Evolutionary conservation across 331 rosid species (phyloP).

Genomic region (Arachis monticola): DNA sequence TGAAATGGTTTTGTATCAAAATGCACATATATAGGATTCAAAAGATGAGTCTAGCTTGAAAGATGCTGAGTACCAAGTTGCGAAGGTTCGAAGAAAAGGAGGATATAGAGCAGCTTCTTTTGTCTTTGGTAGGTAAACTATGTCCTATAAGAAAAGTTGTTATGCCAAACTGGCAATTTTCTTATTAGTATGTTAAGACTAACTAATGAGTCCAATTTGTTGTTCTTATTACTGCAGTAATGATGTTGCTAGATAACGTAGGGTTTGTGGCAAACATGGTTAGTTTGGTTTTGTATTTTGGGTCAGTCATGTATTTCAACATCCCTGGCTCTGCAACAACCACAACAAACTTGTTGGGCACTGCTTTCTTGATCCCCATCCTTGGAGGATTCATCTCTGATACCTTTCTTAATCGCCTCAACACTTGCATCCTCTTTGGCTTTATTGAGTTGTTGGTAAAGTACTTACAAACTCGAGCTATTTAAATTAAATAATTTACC

Average conservation of each 20-base stretch:
- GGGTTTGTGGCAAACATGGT: conserved; percentile 74
- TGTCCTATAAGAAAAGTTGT: conserved; percentile 2
- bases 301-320: conserved; percentile 49
- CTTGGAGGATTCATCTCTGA: conserved; percentile 73
- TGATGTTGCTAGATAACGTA: conserved; percentile 56
- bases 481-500: background rate
- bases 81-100: conserved; percentile 39
- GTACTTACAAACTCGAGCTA: background rate
- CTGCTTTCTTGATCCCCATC: conserved; percentile 53
- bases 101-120: conserved; percentile 49
- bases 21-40: conserved; percentile 11
- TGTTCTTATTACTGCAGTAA: conserved; percentile 36
- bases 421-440: conserved; percentile 62
- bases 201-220: background rate
- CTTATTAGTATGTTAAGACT: background rate
- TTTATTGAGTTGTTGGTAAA: conserved; percentile 54
- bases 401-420: conserved; percentile 57
- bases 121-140: conserved; percentile 40
- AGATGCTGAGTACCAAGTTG: conserved; percentile 38
- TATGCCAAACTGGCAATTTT: background rate
- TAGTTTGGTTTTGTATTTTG: conserved; percentile 61
- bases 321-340: conserved; percentile 54
- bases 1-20: background rate
- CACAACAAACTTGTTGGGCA: conserved; percentile 61
- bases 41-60: conserved; percentile 27